A percentile compares a stretch with the other conserved stretches of the same genome.
phyloP scores from a whole-genome alignment of 208 protist species.

The Leishmania tarentolae region DNA sequence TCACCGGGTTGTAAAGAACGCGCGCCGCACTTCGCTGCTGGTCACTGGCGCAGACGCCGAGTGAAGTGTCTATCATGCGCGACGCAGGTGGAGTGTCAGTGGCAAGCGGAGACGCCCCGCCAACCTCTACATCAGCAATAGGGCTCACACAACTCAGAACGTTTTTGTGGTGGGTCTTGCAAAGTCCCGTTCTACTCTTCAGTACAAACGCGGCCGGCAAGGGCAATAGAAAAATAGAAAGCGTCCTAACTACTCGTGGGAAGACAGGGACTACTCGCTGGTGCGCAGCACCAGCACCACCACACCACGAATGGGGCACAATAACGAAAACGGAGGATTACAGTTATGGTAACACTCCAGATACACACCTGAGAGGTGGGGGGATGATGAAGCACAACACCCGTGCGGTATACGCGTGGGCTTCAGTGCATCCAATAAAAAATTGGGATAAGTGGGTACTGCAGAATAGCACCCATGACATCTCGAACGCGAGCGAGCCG shows the following conservation, averaged over 20 bases:
- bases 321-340: neutral
- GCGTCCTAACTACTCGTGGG: no score
- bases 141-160: neutral
- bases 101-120: neutral
- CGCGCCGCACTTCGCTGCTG: neutral
- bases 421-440: neutral
- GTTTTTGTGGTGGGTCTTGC: neutral
- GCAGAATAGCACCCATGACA: neutral
- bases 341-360: neutral
- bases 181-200: neutral
- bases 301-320: neutral
- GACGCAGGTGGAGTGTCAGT: neutral
- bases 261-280: neutral
- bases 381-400: neutral
- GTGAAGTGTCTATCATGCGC: neutral
- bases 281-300: neutral
- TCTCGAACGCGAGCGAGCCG: neutral
- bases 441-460: neutral
- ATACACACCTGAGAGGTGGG: neutral
- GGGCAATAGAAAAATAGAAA: neutral
- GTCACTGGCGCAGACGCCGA: neutral
- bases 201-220: neutral
- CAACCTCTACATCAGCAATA: no score
- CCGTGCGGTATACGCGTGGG: neutral
- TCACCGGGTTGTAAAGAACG: neutral